A percentile compares a stretch with the other conserved stretches of the same genome.
These are phyloP conservation scores for Micromonas pusilla DNA, from an alignment of 139 green algal species.

Conservation along the genomic window DNA sequence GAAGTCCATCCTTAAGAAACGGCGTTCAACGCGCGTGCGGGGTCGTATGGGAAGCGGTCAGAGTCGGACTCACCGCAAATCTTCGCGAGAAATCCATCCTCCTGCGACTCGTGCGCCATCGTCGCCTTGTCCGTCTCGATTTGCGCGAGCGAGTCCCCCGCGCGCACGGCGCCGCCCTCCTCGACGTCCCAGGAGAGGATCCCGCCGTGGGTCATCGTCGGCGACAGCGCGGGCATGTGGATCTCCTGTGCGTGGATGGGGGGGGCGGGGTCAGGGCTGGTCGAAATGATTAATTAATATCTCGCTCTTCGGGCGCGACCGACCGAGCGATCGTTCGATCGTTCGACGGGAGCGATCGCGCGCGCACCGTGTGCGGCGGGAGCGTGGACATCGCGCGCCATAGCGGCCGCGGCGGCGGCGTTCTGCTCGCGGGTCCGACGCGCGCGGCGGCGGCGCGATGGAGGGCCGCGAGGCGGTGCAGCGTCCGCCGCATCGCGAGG, in stretches of 20 bases:
- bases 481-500: no score
- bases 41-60: no score
- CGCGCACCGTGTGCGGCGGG: neutral
- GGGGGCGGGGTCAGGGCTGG: neutral
- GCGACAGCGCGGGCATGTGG: slow-evolving; percentile 25
- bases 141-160: slow-evolving; percentile 75
- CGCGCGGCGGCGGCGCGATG: no score
- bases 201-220: slow-evolving; percentile 34
- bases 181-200: slow-evolving; percentile 34
- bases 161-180: slow-evolving; percentile 57
- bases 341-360: neutral
- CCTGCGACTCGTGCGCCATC: slow-evolving; percentile 83
- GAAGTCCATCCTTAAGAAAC: no score
- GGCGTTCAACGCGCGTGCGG: no score
- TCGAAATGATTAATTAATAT: neutral
- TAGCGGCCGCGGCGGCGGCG: no score
- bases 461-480: no score
- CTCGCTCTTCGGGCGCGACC: neutral
- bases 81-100: slow-evolving; percentile 76
- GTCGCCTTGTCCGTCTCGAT: slow-evolving; percentile 93
- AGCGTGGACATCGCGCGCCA: neutral
- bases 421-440: no score
- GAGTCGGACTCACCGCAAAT: no score
- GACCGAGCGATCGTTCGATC: no score
- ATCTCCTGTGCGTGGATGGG: slow-evolving; percentile 21